These are phyloP conservation scores for Aspergillus tamarii DNA, from an alignment of 2,329 filamentous ascomycete genomes.

Conservation along the genomic window DNA sequence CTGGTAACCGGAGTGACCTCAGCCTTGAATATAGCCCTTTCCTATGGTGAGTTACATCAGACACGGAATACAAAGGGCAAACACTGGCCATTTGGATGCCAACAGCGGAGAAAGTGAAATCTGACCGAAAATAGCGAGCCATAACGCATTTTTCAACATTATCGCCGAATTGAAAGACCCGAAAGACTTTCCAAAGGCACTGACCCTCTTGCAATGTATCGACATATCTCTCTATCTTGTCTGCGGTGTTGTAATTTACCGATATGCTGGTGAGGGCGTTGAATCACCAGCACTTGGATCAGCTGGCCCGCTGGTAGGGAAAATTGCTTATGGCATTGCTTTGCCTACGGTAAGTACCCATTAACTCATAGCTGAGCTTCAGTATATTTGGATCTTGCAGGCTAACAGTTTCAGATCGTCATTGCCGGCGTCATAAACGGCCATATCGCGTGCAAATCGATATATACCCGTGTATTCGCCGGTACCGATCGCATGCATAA, in stretches of 20 bases:
- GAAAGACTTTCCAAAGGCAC: conserved; percentile 61
- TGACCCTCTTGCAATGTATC: conserved; percentile 61
- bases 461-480: conserved; percentile 65
- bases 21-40: background rate
- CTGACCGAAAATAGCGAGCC: conserved; percentile 44
- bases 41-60: conserved; percentile 37
- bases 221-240: conserved; percentile 66
- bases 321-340: conserved; percentile 67
- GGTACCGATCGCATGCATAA: conserved; percentile 57
- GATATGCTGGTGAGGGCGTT: conserved; percentile 63
- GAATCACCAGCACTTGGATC: conserved; percentile 67
- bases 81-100: background rate
- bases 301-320: conserved; percentile 56
- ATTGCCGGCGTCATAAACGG: conserved; percentile 70
- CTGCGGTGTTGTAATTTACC: conserved; percentile 69
- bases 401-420: conserved; percentile 51
- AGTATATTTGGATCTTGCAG: background rate
- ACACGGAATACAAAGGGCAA: conserved; percentile 40
- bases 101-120: background rate
- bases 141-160: conserved; percentile 67
- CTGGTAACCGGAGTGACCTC: background rate
- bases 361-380: background rate
- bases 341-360: conserved; percentile 56
- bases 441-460: conserved; percentile 65
- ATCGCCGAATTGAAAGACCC: conserved; percentile 65